phyloP scores from a whole-genome alignment of 371 early-diverging fungal genomes.

The Mycotypha africana region DNA sequence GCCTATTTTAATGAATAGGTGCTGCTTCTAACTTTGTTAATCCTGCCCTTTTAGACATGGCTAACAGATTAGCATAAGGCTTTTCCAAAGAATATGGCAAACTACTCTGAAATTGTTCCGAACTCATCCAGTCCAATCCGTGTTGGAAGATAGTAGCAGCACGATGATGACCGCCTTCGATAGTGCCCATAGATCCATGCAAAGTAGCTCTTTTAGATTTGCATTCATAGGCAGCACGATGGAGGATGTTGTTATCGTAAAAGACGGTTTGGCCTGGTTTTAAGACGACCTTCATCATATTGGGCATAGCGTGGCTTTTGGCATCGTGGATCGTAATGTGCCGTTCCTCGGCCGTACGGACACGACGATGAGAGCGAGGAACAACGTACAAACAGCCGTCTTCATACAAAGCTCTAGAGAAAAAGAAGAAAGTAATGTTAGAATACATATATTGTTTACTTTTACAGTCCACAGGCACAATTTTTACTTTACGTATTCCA shows the following conservation, averaged over 20 bases:
- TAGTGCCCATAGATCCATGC: conserved; percentile 56
- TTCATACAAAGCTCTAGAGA: conserved; percentile 44
- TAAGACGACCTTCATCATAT: conserved; percentile 30
- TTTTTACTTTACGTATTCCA: conserved; percentile 40
- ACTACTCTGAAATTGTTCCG: conserved; percentile 29
- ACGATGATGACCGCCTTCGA: conserved; percentile 46
- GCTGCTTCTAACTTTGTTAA: conserved; percentile 20
- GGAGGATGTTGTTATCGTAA: conserved; percentile 54
- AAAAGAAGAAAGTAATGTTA: background rate
- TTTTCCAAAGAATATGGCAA: conserved; percentile 32
- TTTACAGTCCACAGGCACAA: no score
- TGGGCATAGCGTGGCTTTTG: conserved; percentile 45
- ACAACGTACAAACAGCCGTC: conserved; percentile 49
- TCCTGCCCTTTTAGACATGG: conserved; percentile 35
- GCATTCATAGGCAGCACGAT: conserved; percentile 46
- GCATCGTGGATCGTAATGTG: conserved; percentile 47
- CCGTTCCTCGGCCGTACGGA: conserved; percentile 42
- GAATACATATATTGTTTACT: no score
- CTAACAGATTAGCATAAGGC: conserved; percentile 34
- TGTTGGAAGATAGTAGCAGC: conserved; percentile 51
- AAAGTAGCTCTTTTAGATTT: conserved; percentile 44
- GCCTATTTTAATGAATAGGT: conserved; percentile 25
- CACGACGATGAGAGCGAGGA: conserved; percentile 44
- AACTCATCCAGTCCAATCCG: conserved; percentile 48
- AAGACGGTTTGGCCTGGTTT: conserved; percentile 59